Conservation (phyloP, 2,329 filamentous ascomycete genomes). For the Nigrograna mackinnonii region DNA sequence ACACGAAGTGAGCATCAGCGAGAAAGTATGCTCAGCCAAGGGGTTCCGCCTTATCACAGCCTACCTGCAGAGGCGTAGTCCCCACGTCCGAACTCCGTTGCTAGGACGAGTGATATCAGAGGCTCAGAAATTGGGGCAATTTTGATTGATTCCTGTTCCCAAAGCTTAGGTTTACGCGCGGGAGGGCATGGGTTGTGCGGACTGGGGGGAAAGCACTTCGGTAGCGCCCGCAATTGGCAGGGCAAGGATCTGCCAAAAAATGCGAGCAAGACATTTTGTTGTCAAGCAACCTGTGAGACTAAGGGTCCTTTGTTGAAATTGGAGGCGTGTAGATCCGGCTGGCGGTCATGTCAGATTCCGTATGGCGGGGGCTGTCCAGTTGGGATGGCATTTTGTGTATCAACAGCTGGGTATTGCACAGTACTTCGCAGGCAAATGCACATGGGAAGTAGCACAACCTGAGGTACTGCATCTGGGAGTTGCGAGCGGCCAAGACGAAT, state of each 20-base stretch:
- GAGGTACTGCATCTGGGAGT: too few species aligned
- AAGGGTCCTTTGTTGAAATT: not conserved
- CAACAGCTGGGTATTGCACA: too few species aligned
- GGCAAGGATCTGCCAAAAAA: not conserved
- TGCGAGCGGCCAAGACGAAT: too few species aligned
- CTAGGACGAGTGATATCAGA: slow-evolving; percentile 8
- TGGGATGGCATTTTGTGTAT: too few species aligned
- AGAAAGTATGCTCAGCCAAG: slow-evolving; percentile 4
- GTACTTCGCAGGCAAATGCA: too few species aligned
- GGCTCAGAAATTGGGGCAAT: slow-evolving; percentile 4
- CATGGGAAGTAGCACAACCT: too few species aligned
- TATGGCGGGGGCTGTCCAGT: too few species aligned
- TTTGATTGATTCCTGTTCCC: slow-evolving; percentile 1
- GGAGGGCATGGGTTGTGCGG: not conserved
- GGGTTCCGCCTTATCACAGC: slow-evolving; percentile 2
- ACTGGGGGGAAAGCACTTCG: not conserved
- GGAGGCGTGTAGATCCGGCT: too few species aligned
- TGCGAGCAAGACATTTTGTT: not conserved
- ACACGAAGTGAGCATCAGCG: not conserved
- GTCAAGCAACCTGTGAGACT: not conserved
- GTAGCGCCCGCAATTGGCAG: slow-evolving; percentile 1
- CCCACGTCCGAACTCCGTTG: slow-evolving; percentile 22
- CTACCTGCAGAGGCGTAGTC: slow-evolving; percentile 4
- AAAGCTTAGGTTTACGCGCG: slow-evolving; percentile 7
- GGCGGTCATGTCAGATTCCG: too few species aligned